These are phyloP conservation scores for Astrocystis sublimbata DNA, from an alignment of 495 filamentous ascomycete genomes.

Conservation along the genomic window DNA sequence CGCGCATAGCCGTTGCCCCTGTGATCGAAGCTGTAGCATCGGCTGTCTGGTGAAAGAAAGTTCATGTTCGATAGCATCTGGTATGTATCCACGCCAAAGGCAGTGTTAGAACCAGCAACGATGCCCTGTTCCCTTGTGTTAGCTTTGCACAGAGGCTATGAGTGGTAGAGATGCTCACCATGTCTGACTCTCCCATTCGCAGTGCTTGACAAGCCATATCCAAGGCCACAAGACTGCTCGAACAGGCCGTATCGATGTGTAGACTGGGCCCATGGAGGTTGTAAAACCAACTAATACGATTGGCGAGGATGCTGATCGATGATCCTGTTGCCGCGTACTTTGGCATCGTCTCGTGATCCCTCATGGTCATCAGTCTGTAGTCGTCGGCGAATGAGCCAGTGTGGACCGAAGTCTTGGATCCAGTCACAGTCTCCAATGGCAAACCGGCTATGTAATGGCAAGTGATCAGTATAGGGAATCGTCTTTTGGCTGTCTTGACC, in stretches of 20 bases:
- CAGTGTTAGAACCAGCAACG: conserved; percentile 46
- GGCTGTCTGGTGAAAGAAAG: conserved; percentile 34
- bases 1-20: conserved; percentile 49
- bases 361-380: conserved; percentile 17
- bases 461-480: neutral
- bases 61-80: neutral
- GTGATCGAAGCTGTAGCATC: conserved; percentile 35
- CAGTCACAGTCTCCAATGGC: conserved; percentile 14
- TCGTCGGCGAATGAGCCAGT: conserved; percentile 24
- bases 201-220: conserved; percentile 65
- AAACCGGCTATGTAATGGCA: conserved; percentile 31
- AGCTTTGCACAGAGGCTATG: neutral
- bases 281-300: conserved; percentile 48
- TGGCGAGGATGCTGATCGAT: conserved; percentile 42
- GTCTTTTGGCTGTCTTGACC: conserved; percentile 7
- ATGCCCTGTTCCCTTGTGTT: conserved; percentile 31
- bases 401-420: conserved; percentile 26
- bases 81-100: conserved; percentile 25
- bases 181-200: conserved; percentile 16
- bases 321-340: conserved; percentile 42
- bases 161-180: neutral
- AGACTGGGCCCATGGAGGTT: conserved; percentile 42
- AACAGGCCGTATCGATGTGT: conserved; percentile 51
- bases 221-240: conserved; percentile 48
- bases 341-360: conserved; percentile 21